Evolutionary conservation across 2,329 filamentous ascomycete species (phyloP).

Genomic region (Amesomyces nigricolor): DNA sequence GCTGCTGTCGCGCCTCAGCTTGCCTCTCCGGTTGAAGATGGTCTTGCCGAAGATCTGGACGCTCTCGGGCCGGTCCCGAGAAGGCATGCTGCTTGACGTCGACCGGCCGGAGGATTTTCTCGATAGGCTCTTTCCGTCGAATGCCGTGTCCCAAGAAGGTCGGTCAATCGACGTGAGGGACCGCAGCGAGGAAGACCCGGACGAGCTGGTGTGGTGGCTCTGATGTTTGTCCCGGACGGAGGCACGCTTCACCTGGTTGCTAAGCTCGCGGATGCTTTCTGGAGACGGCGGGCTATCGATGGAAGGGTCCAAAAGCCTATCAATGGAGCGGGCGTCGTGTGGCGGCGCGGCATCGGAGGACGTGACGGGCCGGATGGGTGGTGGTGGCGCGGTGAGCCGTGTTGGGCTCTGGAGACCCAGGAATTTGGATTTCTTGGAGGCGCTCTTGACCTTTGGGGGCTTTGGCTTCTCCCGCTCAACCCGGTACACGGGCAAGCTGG

Average conservation of each 20-base stretch:
- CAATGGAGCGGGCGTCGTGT: conserved; percentile 25
- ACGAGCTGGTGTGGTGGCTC: conserved; percentile 46
- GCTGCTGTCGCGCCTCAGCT: conserved; percentile 47
- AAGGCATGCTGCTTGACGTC: conserved; percentile 46
- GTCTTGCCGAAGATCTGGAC: conserved; percentile 54
- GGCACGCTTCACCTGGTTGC: conserved; percentile 52
- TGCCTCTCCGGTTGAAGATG: conserved; percentile 52
- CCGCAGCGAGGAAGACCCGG: conserved; percentile 50
- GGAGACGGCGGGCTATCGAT: conserved; percentile 58
- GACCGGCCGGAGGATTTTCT: conserved; percentile 54
- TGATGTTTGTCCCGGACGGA: conserved; percentile 44
- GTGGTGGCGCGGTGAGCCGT: conserved; percentile 8
- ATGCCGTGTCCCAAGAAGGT: conserved; percentile 45
- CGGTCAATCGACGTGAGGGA: conserved; percentile 41
- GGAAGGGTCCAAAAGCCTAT: conserved; percentile 51
- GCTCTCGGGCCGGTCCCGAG: conserved; percentile 53
- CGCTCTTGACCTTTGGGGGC: conserved; percentile 14
- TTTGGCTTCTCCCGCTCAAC: conserved; percentile 18
- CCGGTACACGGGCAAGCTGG: conserved; percentile 27
- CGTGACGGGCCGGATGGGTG: conserved; percentile 16
- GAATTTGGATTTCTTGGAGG: conserved; percentile 22
- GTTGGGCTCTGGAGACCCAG: conserved; percentile 9
- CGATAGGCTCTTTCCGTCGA: conserved; percentile 46
- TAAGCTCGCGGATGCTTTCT: conserved; percentile 52
- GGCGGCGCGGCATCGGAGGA: conserved; percentile 9